These are phyloP conservation scores for Suillus fuscotomentosus DNA, from an alignment of 768 basidiomycete species.

Conservation along the genomic window DNA sequence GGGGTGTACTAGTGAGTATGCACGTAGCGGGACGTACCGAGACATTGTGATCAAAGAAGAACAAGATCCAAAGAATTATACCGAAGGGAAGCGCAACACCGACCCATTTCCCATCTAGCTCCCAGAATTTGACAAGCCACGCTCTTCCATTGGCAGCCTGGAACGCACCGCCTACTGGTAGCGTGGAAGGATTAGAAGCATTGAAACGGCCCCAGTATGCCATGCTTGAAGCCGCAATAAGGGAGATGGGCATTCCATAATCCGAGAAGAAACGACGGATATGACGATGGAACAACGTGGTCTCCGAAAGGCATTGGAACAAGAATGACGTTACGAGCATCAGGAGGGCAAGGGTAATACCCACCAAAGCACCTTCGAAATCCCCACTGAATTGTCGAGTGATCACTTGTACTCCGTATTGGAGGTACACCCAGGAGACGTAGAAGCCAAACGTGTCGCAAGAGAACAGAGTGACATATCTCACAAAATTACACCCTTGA, in stretches of 20 bases:
- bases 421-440: constrained; percentile 86
- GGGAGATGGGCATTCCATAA: constrained; percentile 89
- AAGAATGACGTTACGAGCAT: constrained; percentile 77
- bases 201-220: constrained; percentile 88
- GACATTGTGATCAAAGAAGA: constrained; percentile 95
- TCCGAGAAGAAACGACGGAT: constrained; percentile 77
- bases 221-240: constrained; percentile 71
- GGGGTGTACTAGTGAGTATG: neutral
- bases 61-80: constrained; percentile 82
- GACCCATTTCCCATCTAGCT: constrained; percentile 85
- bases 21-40: constrained; percentile 52
- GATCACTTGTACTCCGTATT: constrained; percentile 85
- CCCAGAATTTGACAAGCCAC: constrained; percentile 91
- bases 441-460: constrained; percentile 95
- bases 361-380: constrained; percentile 53
- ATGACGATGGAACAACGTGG: constrained; percentile 69
- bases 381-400: constrained; percentile 61
- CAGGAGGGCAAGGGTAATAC: constrained; percentile 71
- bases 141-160: constrained; percentile 65
- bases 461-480: constrained; percentile 86
- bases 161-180: constrained; percentile 71
- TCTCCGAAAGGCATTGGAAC: constrained; percentile 64
- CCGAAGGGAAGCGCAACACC: constrained; percentile 90
- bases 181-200: constrained; percentile 53
- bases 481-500: constrained; percentile 77